Percentiles rank a stretch among this genome's conserved stretches.
Conservation (phyloP, 1,139 yeast genomes). For the Lodderomyces pseudojiufengensis region DNA sequence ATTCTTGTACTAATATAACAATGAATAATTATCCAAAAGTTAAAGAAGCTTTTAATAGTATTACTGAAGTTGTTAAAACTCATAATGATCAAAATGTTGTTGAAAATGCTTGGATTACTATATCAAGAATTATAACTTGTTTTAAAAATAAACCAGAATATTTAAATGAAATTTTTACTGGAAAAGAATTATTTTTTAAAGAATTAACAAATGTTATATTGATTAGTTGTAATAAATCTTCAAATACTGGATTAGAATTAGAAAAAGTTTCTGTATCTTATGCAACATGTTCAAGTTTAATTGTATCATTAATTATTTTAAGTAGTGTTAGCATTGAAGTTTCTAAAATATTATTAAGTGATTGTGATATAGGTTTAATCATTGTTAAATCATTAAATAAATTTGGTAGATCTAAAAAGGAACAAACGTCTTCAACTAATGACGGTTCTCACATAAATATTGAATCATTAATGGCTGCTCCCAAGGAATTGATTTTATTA, state of each 20-base stretch:
- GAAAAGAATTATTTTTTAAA: constrained; percentile 22
- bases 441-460: constrained; percentile 22
- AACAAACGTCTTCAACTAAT: not conserved
- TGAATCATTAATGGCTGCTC: constrained; percentile 73
- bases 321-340: constrained; percentile 38
- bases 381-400: constrained; percentile 44
- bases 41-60: constrained; percentile 55
- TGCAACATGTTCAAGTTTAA: constrained; percentile 35
- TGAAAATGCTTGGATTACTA: constrained; percentile 66
- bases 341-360: constrained; percentile 35
- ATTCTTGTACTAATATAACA: constrained; percentile 58
- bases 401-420: constrained; percentile 22
- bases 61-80: constrained; percentile 59
- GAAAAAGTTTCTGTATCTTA: constrained; percentile 22
- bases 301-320: constrained; percentile 41
- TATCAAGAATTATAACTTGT: constrained; percentile 58
- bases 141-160: constrained; percentile 43
- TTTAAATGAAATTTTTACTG: constrained; percentile 45
- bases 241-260: constrained; percentile 15
- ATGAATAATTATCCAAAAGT: constrained; percentile 43
- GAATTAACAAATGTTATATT: constrained; percentile 27
- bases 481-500: constrained; percentile 59
- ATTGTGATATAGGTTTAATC: constrained; percentile 40
- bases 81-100: constrained; percentile 61
- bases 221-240: constrained; percentile 28